Percentiles rank a stretch among this genome's conserved stretches.
phyloP scores from a whole-genome alignment of 1,284 basidiomycete genomes.

The Leccinum fuscescens region DNA sequence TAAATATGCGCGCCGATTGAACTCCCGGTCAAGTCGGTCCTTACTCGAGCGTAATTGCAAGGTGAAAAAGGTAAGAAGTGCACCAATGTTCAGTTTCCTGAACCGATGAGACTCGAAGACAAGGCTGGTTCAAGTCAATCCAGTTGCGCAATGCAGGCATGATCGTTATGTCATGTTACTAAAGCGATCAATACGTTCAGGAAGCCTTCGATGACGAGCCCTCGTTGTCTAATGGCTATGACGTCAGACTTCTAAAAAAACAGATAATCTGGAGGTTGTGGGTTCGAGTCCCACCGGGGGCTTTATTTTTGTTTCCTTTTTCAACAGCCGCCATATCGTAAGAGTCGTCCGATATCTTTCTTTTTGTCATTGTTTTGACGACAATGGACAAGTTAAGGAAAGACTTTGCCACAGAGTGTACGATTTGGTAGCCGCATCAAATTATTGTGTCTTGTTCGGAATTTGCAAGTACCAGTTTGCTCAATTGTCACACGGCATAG shows the following conservation, averaged over 20 bases:
- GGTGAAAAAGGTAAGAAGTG: neutral
- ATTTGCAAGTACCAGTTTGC: constrained; percentile 8
- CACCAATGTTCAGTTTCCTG: neutral
- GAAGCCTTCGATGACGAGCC: constrained; percentile 32
- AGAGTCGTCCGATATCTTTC: neutral
- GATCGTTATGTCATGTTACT: neutral
- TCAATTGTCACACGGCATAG: constrained; percentile 10
- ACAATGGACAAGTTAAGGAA: neutral
- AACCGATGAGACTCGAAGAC: neutral
- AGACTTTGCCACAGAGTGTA: neutral
- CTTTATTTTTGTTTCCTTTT: constrained; percentile 29
- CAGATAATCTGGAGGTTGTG: constrained; percentile 73
- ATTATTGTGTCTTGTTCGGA: constrained; percentile 2
- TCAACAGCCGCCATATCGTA: neutral
- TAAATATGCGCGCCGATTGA: neutral
- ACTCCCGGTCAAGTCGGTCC: neutral
- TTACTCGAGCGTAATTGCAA: neutral
- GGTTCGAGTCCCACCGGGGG: constrained; percentile 74
- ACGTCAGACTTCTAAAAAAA: constrained; percentile 70
- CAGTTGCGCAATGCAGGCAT: neutral
- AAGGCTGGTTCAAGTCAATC: neutral
- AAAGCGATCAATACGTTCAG: neutral
- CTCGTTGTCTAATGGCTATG: constrained; percentile 77
- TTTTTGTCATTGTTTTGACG: neutral
- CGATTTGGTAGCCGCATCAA: neutral